Evolutionary conservation across 164 flowering plant species (phyloP), one percentile per base, ranked within the genome.

Genomic region (Protea cynaroides): DNA sequence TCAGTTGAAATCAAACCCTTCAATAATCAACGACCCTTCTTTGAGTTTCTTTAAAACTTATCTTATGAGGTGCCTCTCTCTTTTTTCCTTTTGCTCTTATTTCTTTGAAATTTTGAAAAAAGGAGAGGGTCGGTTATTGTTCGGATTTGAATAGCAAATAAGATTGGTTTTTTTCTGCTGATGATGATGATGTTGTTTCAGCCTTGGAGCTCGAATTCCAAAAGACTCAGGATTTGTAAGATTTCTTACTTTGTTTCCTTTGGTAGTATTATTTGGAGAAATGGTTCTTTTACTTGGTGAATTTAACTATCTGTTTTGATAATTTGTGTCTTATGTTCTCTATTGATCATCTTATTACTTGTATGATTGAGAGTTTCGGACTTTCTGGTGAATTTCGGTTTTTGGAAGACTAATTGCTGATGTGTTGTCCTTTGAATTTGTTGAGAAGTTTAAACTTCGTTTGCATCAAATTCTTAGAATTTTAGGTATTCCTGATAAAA

Each of bases 31-130:
- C 68, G 61, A 72, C 43, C 88, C 87, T 14, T 75, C 82, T 66
- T 69, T 86, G 51, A 60, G 64, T 19, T 88, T 88, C 78, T 88
- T 86, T 86, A 84, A 69, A 67, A 58, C 57, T 49, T 88, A 78
- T 70, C 82, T 88, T 37, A 72, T 68, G 4, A 84, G 89, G 94
- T 83, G 34, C 50, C 23, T 37, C 18, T 46, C 34, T 21, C n/a
- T 23, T 13, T 7, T 46, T 55, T 51, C 12, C 47, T 50, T 40
- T 17, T 37, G 46, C 50, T 22, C 53, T 38, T 18, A 8, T 46
- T n/a, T 5, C 34, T 25, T n/a, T 56, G 47, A 18, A 4, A 2
- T 24, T 64, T 29, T 29, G 34, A 5, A 29, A 29, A 29, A 5
- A 5, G 34, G 34, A 12, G 46, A 12, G 46, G 46, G 46, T 9